Evolutionary conservation across 371 early-diverging fungal species (phyloP), one percentile per base, ranked within the genome.

Genomic region (Cokeromyces recurvatus): DNA sequence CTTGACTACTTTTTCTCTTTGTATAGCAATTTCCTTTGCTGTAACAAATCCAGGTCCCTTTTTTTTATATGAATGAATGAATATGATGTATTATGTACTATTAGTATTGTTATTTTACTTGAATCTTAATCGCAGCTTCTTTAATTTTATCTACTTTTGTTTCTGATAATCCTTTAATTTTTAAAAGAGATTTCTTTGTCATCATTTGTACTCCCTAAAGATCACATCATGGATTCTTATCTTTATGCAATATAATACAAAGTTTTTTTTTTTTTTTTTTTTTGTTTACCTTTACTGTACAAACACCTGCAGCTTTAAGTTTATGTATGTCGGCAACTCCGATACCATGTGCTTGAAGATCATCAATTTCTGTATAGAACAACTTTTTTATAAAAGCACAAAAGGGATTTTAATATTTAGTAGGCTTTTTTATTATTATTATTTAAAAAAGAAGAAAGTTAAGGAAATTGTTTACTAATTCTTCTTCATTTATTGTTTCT

Each of bases 81-180:
- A 11, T 8, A 11, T 29, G 11, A 29, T 11, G 29, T 29, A 5
- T 29, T 11, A 15, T 23, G 8, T 8, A 8, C 32, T 8, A 19
- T 24, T 24, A 9, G 53, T 48, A 19, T 16, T 60, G 22, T 34
- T 25, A 22, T 27, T 19, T 43, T 48, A 60, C 31, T 35, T 47
- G 35, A 15, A 41, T 46, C 43, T 87, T 85, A 0, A 59, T 44
- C 19, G 84, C 86, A 2, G 81, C 82, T 37, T 90, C 91, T 56
- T 85, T 87, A 37, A 91, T 79, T 63, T 91, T 93, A 32, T 95
- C 95, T 19, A 90, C 90, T 50, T 94, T 95, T 27, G 77, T 68
- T 62, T 91, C 92, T n/a, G 87, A 85, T 32, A 91, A 57, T 0
- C 92, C 91, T 59, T 90, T 91, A 54, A 91, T 84, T 34, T 81